Percentiles rank a stretch among this genome's conserved stretches.
These are phyloP conservation scores for Stephania yunnanensis DNA, from an alignment of 164 flowering plant genomes.

Conservation along the genomic window DNA sequence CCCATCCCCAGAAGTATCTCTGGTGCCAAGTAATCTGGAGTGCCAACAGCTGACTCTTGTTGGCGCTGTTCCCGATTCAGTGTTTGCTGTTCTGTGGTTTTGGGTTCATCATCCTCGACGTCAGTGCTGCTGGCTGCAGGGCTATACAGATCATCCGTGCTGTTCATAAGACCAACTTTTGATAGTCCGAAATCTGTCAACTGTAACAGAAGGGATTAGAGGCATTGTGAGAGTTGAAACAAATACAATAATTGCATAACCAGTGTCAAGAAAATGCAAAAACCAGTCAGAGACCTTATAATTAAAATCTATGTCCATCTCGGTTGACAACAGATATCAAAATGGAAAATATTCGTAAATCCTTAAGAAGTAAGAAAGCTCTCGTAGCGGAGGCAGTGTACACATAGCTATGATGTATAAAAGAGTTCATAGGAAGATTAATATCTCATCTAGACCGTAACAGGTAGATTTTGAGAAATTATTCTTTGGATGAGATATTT, in stretches of 20 bases:
- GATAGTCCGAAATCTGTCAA: constrained; percentile 99
- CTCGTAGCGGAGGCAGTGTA: too few relatives aligned
- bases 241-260: neutral
- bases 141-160: constrained; percentile 92
- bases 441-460: too few relatives aligned
- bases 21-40: constrained; percentile 99
- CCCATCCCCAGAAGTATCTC: constrained; percentile 99
- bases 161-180: constrained; percentile 91
- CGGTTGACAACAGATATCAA: neutral
- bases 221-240: constrained; percentile 28
- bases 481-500: too few relatives aligned
- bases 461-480: too few relatives aligned
- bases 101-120: constrained; percentile 51
- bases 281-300: neutral
- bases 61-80: constrained; percentile 56
- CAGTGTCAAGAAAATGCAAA: constrained; percentile 4
- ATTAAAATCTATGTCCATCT: neutral
- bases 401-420: too few relatives aligned
- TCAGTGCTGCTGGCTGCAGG: constrained; percentile 40
- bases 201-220: constrained; percentile 64
- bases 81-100: constrained; percentile 27
- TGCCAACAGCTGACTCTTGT: constrained; percentile 81
- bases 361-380: too few relatives aligned
- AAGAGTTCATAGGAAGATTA: too few relatives aligned
- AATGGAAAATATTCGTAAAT: too few relatives aligned